Base-by-base conservation (phyloP, 2,329 filamentous ascomycete genomes). In the Pezicula radicicola region DNA sequence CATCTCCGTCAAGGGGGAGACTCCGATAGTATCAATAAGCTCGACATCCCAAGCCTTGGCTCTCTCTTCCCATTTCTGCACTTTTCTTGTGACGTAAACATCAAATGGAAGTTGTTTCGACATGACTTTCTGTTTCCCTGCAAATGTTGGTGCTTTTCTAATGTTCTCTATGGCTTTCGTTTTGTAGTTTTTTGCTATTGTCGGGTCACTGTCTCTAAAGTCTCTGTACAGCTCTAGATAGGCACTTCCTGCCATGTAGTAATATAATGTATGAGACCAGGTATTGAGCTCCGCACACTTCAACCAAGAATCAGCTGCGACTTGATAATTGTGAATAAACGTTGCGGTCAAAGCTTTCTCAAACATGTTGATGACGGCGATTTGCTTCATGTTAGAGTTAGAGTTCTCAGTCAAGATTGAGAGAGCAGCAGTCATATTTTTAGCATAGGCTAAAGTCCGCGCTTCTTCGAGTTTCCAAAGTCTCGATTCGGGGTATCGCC, bases 381-480 rank as follows among this genome's bases (percentile, higher is more conserved):
- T 85, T 72, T 97, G 94, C 67, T 91, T 91, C 75, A 97, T 88
- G 53, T 87, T 85, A 48, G 85, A 87, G 59, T 82, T 75, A 30
- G 76, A 73, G 27, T 81, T 81, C 0, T 73, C 73, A 7, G 72
- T 75, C 15, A 96, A 75, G 25, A 91, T 74, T 2, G 79, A 73
- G 37, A 96, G 74, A 0, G 91, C 87, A 30, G 80, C 78, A 28
- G 83, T 75, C 0, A 97, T 73, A 44, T 87, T 72, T 36, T 81
- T 80, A 48, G 86, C 82, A 35, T 84, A 83, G 7, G 86, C 83
- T 27, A 85, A 72, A 75, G 91, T 85, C 25, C 92, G 80, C 1
- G 91, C 88, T 72, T 97, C 89, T 69, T 97, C 93, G 2, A 97
- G 75, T 15, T 87, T 77, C 93, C 93, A 99, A 9, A 97, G 78